Percentiles rank a stretch among this genome's conserved stretches.
Conservation (phyloP, 2,329 filamentous ascomycete genomes). For the Volutella citrinella region DNA sequence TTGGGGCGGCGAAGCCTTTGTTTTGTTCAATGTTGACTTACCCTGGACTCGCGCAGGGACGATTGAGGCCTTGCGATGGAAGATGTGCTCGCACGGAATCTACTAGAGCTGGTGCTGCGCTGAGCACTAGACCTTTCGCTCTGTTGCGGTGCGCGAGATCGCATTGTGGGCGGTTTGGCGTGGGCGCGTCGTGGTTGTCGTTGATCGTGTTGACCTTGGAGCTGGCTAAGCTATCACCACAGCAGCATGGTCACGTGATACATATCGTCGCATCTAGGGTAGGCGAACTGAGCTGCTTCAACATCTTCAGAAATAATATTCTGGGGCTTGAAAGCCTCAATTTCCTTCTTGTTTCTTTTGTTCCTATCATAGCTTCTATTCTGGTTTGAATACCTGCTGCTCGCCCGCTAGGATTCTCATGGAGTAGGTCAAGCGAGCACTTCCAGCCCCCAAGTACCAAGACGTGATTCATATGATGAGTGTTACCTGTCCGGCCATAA, state of each 20-base stretch:
- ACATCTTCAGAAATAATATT: no score
- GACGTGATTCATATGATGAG: no score
- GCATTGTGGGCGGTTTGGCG: slow-evolving; percentile 26
- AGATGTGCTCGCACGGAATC: slow-evolving; percentile 35
- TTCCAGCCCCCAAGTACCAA: no score
- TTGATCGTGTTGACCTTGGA: slow-evolving; percentile 12
- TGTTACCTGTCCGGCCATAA: no score
- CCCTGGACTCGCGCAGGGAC: slow-evolving; percentile 35
- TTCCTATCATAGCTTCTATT: no score
- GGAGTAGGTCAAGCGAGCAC: no score
- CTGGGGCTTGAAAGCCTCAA: no score
- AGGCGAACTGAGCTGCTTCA: no score
- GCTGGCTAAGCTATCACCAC: slow-evolving; percentile 19
- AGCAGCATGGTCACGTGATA: slow-evolving; percentile 19
- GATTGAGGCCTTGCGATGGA: slow-evolving; percentile 35
- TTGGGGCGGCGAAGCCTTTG: slow-evolving; percentile 13
- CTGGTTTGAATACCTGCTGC: no score
- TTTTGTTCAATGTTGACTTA: slow-evolving; percentile 30
- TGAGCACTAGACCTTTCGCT: slow-evolving; percentile 28
- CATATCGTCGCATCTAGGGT: no score
- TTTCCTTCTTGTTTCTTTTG: no score
- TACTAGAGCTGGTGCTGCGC: slow-evolving; percentile 27
- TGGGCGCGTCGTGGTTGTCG: slow-evolving; percentile 3
- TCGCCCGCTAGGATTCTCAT: no score
- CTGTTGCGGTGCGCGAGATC: slow-evolving; percentile 30